Evolutionary conservation across 805 yeast genomes (phyloP), one percentile per base, ranked within the genome.

Genomic region (Helenozyma rhizophorensis): DNA sequence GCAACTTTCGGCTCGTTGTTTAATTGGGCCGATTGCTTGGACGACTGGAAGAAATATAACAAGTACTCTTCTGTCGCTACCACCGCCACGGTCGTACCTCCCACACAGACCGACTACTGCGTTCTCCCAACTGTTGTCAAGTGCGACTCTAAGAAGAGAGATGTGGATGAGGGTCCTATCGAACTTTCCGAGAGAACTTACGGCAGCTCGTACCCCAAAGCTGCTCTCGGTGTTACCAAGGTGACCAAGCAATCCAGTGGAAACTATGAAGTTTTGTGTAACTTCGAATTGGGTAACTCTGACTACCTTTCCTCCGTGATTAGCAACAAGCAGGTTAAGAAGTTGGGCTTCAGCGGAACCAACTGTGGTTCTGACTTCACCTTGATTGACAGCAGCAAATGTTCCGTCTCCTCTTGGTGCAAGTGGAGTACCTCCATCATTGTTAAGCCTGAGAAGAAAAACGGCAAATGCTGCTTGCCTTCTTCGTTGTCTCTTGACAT

Each of bases 381-480:
- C 14, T 32, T 32, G 33, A 27, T 36, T 15, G 14, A 21, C 22
- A 29, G 25, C 10, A 18, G 23, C 13, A 9, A 16, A 4, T 32
- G 28, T 25, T 11, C 15, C 8, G 33, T 36, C 7, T 9, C 14
- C 5, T 13, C 13, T 9, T 36, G 40, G 40, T 24, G 21, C 15
- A 27, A 33, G 21, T 36, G 40, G 40, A 28, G 33, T 25, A 33
- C 40, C 4, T 12, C 33, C 7, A 30, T 36, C 14, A 19, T 21
- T 8, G 37, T 36, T 6, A 36, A 31, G 25, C 37, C 40, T 1
- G 30, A 33, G n/a, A 14, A 16, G 18, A 16, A 21, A 5, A 22
- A 28, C 23, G 39, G 39, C n/a, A 35, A 23, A 14, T 35, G 39
- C 18, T 35, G 39, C 23, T 32, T 35, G 28, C 39, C 39, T 14